Conservation (phyloP, 495 filamentous ascomycete genomes). For the Daldinia childiae region DNA sequence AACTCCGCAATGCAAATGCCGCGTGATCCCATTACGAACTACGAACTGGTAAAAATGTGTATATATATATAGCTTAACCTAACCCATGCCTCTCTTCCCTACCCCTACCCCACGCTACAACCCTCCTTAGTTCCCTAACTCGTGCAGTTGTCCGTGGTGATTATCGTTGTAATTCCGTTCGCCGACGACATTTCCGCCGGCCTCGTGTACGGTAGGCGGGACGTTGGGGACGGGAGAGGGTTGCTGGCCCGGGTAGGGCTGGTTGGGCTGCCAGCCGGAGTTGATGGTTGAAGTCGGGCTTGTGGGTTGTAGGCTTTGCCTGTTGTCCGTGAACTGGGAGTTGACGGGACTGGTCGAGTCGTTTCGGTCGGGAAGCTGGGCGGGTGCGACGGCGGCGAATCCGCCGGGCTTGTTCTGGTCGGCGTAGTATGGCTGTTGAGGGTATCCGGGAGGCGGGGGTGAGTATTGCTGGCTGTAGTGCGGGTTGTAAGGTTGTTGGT, state of each 20-base stretch:
- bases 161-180: constrained; percentile 41
- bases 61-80: not conserved
- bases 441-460: constrained; percentile 17
- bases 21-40: not conserved
- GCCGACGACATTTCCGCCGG: constrained; percentile 46
- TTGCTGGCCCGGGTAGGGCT: constrained; percentile 9
- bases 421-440: constrained; percentile 33
- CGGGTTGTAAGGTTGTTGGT: constrained; percentile 18
- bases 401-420: constrained; percentile 41
- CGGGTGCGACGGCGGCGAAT: constrained; percentile 27
- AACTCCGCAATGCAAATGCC: not conserved
- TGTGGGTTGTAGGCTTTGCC: constrained; percentile 38
- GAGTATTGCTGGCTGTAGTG: constrained; percentile 40
- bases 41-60: too few relatives aligned
- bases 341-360: constrained; percentile 43
- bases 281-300: constrained; percentile 42
- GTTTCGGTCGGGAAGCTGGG: constrained; percentile 36
- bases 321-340: constrained; percentile 40
- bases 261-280: constrained; percentile 36
- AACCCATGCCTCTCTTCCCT: not conserved
- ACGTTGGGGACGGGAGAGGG: constrained; percentile 23
- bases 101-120: not conserved
- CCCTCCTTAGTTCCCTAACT: constrained; percentile 27
- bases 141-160: constrained; percentile 47
- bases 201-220: constrained; percentile 45